Evolutionary conservation across 108 stramenopile genomes (phyloP), one percentile per base, ranked within the genome.

Genomic region (Heterococcus sp.): DNA sequence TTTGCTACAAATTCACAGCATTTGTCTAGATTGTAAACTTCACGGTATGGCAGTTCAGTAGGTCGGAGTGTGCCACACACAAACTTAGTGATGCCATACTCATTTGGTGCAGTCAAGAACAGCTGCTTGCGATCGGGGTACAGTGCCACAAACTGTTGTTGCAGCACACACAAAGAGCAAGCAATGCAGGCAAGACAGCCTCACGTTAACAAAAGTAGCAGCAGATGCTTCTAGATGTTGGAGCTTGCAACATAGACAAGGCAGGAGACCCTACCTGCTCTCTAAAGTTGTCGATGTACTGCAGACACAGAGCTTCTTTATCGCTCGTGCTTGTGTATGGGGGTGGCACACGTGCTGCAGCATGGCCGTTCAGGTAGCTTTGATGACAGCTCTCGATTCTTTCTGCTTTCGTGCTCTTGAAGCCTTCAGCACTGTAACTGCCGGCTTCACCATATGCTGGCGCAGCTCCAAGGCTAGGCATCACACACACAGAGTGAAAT

Each of bases 51-150:
- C 0, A 93, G 74, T 40, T 89, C 82, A 3, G 93, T 93, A 1
- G 92, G 92, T 2, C 91, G 73, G 2, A 93, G 70, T 2, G 88
- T 90, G 26, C 89, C 88, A 71, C 92, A 92, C 8, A 92, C 89
- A 33, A 92, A 90, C 75, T 92, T 91, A 33, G 69, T 75, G 11
- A 89, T 80, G 38, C 90, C 89, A 40, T 46, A 81, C 64, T 91
- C 90, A 70, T 91, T 91, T 27, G 78, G 74, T 0, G 87, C 66
- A 4, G 81, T 72, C 37, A 91, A 40, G 65, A 87, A 90, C 31
- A 88, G 89, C 35, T 35, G 70, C 27, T 65, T 65, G 14, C 90
- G 74, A 1, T 89, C 82, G 11, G 90, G 89, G 73, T 88, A 89
- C 5, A 89, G 40, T 4, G 39, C 38, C 38, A 73, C 72, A 38